These are phyloP conservation scores for Leucosporidium yakuticum DNA, from an alignment of 768 basidiomycete species.

Conservation along the genomic window DNA sequence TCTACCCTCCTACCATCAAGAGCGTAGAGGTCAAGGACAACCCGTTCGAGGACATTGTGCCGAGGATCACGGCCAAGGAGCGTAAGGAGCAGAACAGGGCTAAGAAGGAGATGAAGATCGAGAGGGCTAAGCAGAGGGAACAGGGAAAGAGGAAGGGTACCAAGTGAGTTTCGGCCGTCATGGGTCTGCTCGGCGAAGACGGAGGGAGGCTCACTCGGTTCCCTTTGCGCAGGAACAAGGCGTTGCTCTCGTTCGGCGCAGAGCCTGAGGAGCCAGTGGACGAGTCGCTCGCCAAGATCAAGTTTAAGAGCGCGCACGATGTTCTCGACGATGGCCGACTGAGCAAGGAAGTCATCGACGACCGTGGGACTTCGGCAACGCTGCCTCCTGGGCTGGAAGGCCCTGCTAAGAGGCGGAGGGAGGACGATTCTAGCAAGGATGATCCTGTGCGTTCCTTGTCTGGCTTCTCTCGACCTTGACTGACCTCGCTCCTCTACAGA, in stretches of 20 bases:
- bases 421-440: neutral
- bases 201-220: neutral
- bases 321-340: constrained; percentile 28
- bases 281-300: constrained; percentile 17
- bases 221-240: constrained; percentile 61
- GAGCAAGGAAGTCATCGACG: constrained; percentile 32
- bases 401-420: constrained; percentile 4
- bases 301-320: constrained; percentile 39
- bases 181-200: neutral
- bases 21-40: constrained; percentile 79
- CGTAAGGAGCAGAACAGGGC: constrained; percentile 65
- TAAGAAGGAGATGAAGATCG: constrained; percentile 63
- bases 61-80: constrained; percentile 92
- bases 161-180: constrained; percentile 55
- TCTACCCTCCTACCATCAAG: constrained; percentile 89
- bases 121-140: constrained; percentile 63
- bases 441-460: constrained; percentile 7
- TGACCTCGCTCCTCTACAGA: neutral
- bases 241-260: constrained; percentile 78
- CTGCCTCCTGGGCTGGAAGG: constrained; percentile 17
- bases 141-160: constrained; percentile 66
- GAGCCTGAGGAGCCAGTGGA: constrained; percentile 54
- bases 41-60: constrained; percentile 90
- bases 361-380: constrained; percentile 32
- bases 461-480: neutral